A percentile compares a stretch with the other conserved stretches of the same genome.
Evolutionary conservation across 805 yeast genomes (phyloP).

Genomic region (Suhomyces kilbournensis): DNA sequence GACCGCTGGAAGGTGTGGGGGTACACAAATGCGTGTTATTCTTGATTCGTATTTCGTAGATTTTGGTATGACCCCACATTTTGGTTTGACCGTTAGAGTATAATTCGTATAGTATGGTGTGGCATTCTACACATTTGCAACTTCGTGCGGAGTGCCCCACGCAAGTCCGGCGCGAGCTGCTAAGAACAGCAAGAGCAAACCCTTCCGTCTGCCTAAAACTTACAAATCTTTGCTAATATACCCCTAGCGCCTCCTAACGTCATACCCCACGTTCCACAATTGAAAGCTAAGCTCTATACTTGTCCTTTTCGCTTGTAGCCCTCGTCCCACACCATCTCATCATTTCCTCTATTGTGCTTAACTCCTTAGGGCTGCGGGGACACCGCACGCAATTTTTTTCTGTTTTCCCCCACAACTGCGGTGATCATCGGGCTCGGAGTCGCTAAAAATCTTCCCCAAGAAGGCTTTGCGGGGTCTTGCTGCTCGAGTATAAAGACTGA

Average conservation of each 20-base stretch:
- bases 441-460: background rate
- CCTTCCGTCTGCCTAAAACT: background rate
- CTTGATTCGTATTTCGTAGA: background rate
- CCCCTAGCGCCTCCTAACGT: background rate
- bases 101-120: background rate
- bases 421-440: background rate
- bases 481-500: background rate
- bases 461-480: background rate
- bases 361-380: constrained; percentile 1
- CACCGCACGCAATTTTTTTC: background rate
- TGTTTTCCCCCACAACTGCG: background rate
- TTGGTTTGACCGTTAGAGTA: background rate
- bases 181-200: background rate
- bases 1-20: background rate
- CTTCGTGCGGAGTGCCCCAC: background rate
- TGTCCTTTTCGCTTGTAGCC: background rate
- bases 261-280: background rate
- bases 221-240: background rate
- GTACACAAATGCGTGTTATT: background rate
- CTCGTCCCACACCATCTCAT: background rate
- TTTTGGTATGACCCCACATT: background rate
- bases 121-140: background rate
- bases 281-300: background rate
- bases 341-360: background rate
- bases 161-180: background rate